Base-by-base conservation (phyloP, 352 stramenopile genomes). In the Phytopythium montanum region DNA sequence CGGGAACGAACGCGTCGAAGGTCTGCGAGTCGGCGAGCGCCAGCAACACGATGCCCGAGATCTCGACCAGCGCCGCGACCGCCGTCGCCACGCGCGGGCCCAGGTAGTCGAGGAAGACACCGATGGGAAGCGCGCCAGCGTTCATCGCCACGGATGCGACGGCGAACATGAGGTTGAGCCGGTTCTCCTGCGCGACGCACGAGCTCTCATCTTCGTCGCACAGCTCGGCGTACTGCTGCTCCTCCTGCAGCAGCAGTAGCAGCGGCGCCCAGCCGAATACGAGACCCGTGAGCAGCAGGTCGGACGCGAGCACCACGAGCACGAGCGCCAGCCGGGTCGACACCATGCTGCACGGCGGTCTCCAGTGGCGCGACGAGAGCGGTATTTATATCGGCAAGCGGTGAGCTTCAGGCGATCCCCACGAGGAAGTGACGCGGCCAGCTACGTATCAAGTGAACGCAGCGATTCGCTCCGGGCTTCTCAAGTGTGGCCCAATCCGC, bases 241-340 rank as follows among this genome's bases (percentile, higher is more conserved):
- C 87, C 42, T 94, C 75, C 42, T 91, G 64, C 9, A 96, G 75
- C 62, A 95, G 72, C 42, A 96, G 75, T 36, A 96, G 69, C 66
- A 96, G 69, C 50, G 87, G 84, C 28, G 85, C 85, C 85, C 86
- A 96, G 44, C 87, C 87, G 59, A 96, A 96, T 26, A 96, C 79
- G 18, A 95, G 64, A 0, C 87, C 86, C n/a, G 86, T 88, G 68
- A 95, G 90, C 53, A 94, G 62, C 54, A 96, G 59, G 54, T 95
- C 84, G n/a, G 82, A 86, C 38, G 85, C 58, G 54, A 90, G 78
- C 23, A 95, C 81, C 12, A 66, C 61, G 28, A 83, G 26, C 52
- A 96, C 84, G 33, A 95, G 73, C 54, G 76, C 80, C n/a, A 88
- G 63, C 51, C 77, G 79, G 53, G 66, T 61, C 18, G 69, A 70